phyloP scores from a whole-genome alignment of 805 yeast genomes.

The Vanderwaltozyma verrucispora region DNA sequence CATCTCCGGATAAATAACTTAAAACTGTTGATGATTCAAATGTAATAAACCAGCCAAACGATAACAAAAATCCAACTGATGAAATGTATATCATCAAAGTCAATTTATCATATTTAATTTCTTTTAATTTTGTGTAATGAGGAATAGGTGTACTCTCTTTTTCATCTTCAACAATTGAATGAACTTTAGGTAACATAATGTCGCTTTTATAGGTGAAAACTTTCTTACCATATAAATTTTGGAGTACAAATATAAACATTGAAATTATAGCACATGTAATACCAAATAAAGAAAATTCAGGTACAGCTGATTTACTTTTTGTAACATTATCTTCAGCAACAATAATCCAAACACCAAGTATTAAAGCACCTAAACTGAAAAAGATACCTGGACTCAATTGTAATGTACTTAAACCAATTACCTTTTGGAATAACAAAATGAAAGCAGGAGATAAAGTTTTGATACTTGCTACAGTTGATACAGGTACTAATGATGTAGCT shows the following conservation, averaged over 20 bases:
- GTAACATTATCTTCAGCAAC: conserved; percentile 14
- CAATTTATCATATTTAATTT: conserved; percentile 60
- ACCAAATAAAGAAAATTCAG: conserved; percentile 35
- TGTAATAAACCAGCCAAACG: conserved; percentile 62
- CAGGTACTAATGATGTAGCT: conserved; percentile 55
- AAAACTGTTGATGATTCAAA: conserved; percentile 42
- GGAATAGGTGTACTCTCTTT: conserved; percentile 14
- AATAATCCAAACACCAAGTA: conserved; percentile 25
- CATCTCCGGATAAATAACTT: conserved; percentile 8
- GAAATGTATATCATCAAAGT: conserved; percentile 77
- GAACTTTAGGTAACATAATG: conserved; percentile 1
- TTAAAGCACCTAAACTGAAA: conserved; percentile 18
- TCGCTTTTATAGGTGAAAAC: conserved; percentile 44
- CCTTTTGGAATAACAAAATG: conserved; percentile 45
- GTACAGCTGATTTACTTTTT: conserved; percentile 1
- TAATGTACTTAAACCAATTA: conserved; percentile 20
- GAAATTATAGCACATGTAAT: conserved; percentile 58
- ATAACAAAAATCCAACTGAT: conserved; percentile 54
- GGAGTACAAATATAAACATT: conserved; percentile 68
- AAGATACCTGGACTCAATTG: conserved; percentile 7
- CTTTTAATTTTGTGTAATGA: conserved; percentile 9
- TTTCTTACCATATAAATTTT: conserved; percentile 78
- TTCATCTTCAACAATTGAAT: conserved; percentile 2
- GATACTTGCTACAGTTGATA: conserved; percentile 63
- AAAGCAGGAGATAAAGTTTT: conserved; percentile 57